Base-by-base conservation (phyloP, 257 asterid species). In the Linderniella brevidens region DNA sequence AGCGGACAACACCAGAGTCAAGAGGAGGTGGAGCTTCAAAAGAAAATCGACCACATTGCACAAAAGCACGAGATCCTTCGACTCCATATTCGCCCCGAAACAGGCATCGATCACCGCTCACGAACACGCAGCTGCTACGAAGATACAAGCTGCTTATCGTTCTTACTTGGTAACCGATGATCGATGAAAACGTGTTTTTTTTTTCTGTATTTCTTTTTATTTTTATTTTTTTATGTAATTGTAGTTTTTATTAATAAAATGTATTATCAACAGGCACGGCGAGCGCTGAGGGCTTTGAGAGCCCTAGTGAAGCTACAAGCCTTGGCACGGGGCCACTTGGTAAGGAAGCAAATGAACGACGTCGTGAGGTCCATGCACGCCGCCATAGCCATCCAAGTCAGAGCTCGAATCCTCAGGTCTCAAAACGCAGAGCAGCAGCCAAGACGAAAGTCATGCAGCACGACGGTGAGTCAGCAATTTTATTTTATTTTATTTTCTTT, bases 271-370 rank as follows among this genome's bases (percentile, higher is more conserved):
- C 79, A 83, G 94, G 92, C 94, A 18, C 75, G 77, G 65, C 74
- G 68, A 59, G 94, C 94, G 2, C 62, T 79, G 62, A 50, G 72
- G 1, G 88, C 92, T 13, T 56, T 79, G 67, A 68, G 68, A 57
- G 90, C 73, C 45, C 57, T 83, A 13, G 94, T 83, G 71, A 82
- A 80, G 57, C 46, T 83, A 58, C 94, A 83, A 62, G 94, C 92
- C 50, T 55, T 79, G 20, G 82, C 79, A 19, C 74, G 87, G 65
- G 94, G 94, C 50, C 65, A 76, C 69, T 65, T 69, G 68, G 86
- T 79, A 17, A 66, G 92, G 40, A 79, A 79, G 61, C 79, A 70
- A 50, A 72, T 77, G 56, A 68, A 64, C 15, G 64, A 51, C n/a
- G 66, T 72, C 39, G 14, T 76, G 18, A 74, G 72, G 71, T 57